Evolutionary conservation across 2,329 filamentous ascomycete species (phyloP).

Genomic region (Phyllosticta capitalensis): DNA sequence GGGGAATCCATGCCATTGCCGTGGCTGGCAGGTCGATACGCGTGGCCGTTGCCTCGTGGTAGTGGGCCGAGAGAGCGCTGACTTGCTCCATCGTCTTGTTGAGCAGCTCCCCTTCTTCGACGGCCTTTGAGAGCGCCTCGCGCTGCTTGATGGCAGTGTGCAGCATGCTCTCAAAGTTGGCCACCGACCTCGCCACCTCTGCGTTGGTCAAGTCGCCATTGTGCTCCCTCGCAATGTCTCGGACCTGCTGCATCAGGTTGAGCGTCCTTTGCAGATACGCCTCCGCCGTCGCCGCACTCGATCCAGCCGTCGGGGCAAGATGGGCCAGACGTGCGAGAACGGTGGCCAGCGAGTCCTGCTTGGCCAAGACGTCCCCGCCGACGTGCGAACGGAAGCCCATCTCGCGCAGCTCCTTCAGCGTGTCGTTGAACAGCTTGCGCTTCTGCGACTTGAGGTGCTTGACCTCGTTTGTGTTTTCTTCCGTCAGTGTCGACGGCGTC

Average conservation of each 20-base stretch:
- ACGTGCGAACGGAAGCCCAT: constrained; percentile 89
- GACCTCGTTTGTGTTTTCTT: constrained; percentile 75
- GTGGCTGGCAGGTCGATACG: neutral
- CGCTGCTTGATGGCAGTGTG: constrained; percentile 55
- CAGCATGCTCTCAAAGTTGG: constrained; percentile 79
- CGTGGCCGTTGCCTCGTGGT: neutral
- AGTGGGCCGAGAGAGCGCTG: constrained; percentile 18
- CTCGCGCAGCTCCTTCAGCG: constrained; percentile 66
- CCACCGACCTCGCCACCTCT: constrained; percentile 69
- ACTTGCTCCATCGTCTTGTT: constrained; percentile 28
- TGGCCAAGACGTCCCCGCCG: constrained; percentile 59
- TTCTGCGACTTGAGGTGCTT: constrained; percentile 89
- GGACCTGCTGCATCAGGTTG: constrained; percentile 59
- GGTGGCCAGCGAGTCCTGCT: constrained; percentile 60
- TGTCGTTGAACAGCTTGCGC: constrained; percentile 81
- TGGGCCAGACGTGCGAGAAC: constrained; percentile 51
- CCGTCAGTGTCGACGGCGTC: constrained; percentile 69
- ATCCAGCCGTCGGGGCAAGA: constrained; percentile 23
- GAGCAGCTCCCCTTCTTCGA: constrained; percentile 33
- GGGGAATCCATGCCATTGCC: constrained; percentile 52
- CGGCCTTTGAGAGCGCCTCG: constrained; percentile 34
- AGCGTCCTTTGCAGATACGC: constrained; percentile 72
- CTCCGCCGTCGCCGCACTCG: constrained; percentile 41
- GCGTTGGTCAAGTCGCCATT: constrained; percentile 76
- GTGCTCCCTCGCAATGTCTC: constrained; percentile 60